A percentile compares a stretch with the other conserved stretches of the same genome.
Evolutionary conservation across 768 basidiomycete species (phyloP).

Genomic region (Boletus rufocinnamomeus): DNA sequence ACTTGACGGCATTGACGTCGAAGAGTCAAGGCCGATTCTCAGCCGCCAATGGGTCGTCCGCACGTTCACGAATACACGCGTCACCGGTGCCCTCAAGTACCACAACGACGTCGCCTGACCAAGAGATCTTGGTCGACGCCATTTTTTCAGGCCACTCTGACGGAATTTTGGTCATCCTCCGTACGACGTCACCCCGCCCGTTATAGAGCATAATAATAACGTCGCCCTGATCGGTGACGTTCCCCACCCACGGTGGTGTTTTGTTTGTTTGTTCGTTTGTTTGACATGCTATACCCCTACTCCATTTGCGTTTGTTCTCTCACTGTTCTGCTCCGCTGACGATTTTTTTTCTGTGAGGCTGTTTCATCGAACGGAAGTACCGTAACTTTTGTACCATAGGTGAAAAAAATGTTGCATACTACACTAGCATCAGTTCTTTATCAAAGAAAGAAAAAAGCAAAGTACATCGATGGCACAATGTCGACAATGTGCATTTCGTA

Average conservation of each 20-base stretch:
- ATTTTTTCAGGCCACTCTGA: conserved; percentile 88
- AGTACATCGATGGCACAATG: neutral
- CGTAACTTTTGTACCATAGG: conserved; percentile 1
- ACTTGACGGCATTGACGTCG: conserved; percentile 21
- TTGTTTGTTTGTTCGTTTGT: neutral
- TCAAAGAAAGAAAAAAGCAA: neutral
- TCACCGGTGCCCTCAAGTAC: neutral
- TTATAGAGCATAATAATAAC: neutral
- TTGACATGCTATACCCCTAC: neutral
- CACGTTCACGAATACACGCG: conserved; percentile 14
- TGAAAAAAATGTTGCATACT: neutral
- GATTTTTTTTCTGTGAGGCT: neutral
- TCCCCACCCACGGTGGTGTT: neutral
- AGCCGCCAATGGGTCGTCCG: neutral
- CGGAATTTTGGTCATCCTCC: conserved; percentile 77
- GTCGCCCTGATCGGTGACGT: neutral
- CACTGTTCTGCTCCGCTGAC: neutral
- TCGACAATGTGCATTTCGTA: neutral
- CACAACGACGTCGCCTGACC: conserved; percentile 3
- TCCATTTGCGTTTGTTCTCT: neutral
- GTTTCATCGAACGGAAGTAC: neutral
- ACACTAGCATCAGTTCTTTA: neutral
- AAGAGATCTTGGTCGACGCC: conserved; percentile 65
- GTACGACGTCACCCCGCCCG: conserved; percentile 41
- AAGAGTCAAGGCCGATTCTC: conserved; percentile 18